phyloP scores from a whole-genome alignment of 371 early-diverging fungal genomes.

The Dipsacomyces acuminosporus region DNA sequence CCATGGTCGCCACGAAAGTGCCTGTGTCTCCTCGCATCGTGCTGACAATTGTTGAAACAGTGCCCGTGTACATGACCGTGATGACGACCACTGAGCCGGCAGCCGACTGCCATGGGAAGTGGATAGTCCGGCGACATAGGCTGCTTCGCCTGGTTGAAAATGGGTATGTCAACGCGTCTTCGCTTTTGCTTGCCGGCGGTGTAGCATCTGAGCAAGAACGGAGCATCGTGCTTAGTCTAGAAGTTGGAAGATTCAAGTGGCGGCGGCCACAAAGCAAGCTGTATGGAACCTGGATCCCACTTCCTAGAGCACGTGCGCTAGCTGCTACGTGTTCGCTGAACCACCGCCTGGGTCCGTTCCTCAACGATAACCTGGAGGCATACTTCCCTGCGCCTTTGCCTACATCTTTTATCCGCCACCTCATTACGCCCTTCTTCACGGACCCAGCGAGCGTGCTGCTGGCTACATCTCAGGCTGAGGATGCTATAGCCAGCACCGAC shows the following conservation, averaged over 20 bases:
- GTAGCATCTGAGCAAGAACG: constrained; percentile 80
- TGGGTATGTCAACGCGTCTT: constrained; percentile 79
- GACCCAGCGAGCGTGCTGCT: constrained; percentile 18
- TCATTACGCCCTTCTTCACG: constrained; percentile 45
- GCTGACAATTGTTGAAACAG: constrained; percentile 67
- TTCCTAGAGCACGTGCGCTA: constrained; percentile 77
- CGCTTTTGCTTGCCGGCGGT: constrained; percentile 80
- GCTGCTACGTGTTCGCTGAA: constrained; percentile 80
- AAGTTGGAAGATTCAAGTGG: constrained; percentile 73
- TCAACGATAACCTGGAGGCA: constrained; percentile 66
- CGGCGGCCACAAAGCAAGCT: constrained; percentile 65
- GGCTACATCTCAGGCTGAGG: background rate
- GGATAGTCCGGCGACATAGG: constrained; percentile 50
- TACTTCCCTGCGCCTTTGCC: constrained; percentile 73
- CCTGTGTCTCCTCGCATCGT: constrained; percentile 59
- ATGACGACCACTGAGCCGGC: constrained; percentile 52
- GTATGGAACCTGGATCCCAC: constrained; percentile 88
- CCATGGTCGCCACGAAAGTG: constrained; percentile 52
- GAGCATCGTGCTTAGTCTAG: constrained; percentile 80
- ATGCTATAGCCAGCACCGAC: background rate
- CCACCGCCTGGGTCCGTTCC: constrained; percentile 67
- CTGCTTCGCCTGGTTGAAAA: constrained; percentile 74
- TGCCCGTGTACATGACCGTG: constrained; percentile 67
- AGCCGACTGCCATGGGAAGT: constrained; percentile 19
- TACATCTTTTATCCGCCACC: constrained; percentile 42